Percentiles rank a stretch among this genome's conserved stretches.
Conservation (phyloP, 1,284 basidiomycete genomes). For the Takashimella koratensis region DNA sequence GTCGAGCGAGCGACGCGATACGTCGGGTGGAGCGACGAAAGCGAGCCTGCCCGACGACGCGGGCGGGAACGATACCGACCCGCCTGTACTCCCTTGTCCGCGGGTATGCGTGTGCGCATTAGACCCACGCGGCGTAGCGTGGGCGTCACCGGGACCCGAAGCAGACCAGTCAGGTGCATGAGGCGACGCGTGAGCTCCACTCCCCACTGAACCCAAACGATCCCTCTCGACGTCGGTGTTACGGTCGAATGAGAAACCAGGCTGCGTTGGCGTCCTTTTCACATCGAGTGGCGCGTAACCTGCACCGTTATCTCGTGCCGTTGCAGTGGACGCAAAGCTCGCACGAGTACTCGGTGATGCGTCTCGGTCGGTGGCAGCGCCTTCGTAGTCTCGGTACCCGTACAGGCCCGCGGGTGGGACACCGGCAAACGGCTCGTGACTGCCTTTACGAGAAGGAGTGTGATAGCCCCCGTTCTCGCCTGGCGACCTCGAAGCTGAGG, state of each 20-base stretch:
- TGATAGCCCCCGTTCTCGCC: background rate
- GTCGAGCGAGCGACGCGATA: constrained; percentile 15
- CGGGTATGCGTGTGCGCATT: background rate
- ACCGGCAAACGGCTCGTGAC: background rate
- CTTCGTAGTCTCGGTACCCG: background rate
- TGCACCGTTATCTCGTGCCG: background rate
- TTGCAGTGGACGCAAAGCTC: background rate
- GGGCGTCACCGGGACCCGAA: background rate
- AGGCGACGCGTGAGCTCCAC: background rate
- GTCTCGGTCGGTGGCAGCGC: background rate
- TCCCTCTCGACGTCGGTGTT: too few relatives aligned
- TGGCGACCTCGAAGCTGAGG: too few relatives aligned
- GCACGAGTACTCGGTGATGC: background rate
- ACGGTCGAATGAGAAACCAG: background rate
- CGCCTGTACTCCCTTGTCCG: background rate
- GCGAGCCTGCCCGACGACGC: constrained; percentile 3
- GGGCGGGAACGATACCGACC: background rate
- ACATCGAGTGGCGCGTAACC: background rate
- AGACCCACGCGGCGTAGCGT: background rate
- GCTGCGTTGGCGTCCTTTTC: background rate
- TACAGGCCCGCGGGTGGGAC: too few relatives aligned
- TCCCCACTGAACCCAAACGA: too few relatives aligned
- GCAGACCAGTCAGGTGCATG: background rate
- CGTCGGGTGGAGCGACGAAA: constrained; percentile 18
- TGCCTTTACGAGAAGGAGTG: background rate